Percentiles rank a stretch among this genome's conserved stretches.
phyloP scores from a whole-genome alignment of 306 rosid genomes.

The Dalbergia cochinchinensis region DNA sequence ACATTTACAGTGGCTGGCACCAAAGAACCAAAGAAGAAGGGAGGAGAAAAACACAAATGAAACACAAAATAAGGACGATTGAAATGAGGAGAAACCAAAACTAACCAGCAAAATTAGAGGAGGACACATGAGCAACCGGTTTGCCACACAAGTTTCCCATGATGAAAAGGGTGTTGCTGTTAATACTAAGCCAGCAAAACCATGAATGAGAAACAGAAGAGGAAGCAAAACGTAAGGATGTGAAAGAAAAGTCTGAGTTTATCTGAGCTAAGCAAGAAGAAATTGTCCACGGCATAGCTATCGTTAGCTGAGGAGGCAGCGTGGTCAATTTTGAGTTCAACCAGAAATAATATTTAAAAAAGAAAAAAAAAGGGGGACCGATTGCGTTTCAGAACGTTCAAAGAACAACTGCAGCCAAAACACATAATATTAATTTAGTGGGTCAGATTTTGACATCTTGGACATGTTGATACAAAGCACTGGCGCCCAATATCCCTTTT shows the following conservation, averaged over 20 bases:
- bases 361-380: not conserved
- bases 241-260: not conserved
- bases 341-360: not conserved
- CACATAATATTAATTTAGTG: not conserved
- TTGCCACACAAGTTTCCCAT: constrained; percentile 78
- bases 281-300: constrained; percentile 31
- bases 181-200: constrained; percentile 25
- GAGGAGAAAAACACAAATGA: too few species aligned
- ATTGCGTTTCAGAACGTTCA: constrained; percentile 26
- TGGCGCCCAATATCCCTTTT: too few species aligned
- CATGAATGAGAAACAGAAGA: not conserved
- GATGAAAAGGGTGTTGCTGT: not conserved
- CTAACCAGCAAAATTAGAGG: constrained; percentile 61
- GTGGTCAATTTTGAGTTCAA: constrained; percentile 39
- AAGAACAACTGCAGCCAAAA: not conserved
- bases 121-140: constrained; percentile 83
- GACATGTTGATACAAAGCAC: not conserved
- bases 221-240: not conserved
- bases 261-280: constrained; percentile 1
- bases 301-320: constrained; percentile 2
- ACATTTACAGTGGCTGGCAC: not conserved
- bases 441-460: constrained; percentile 36
- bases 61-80: not conserved
- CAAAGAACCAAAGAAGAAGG: constrained; percentile 2
- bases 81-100: not conserved